Base-by-base conservation (phyloP, 495 filamentous ascomycete species). In the Xylaria intraflava region DNA sequence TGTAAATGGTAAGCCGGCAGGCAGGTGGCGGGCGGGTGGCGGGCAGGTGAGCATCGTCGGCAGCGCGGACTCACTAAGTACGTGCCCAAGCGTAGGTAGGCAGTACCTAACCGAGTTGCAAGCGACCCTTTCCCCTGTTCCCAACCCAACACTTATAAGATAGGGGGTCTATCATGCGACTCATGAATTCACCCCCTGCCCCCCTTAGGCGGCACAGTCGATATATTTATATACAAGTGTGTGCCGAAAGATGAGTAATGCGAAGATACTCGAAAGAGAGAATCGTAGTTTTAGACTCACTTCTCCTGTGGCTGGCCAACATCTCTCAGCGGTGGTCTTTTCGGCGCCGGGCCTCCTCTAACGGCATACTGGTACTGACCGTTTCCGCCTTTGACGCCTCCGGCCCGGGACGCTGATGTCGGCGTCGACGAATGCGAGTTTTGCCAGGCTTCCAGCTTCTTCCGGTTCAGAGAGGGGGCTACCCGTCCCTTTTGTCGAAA, bases 401-500 rank as follows among this genome's bases (percentile, higher is more conserved):
- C 56, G 29, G 43, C 24, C 42, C 38, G 12, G 30, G 35, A 42
- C 10, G 57, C 53, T 24, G 44, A 6, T 14, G 38, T 16, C 16
- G 58, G 46, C 20, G 58, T 56, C 20, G 53, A 29, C 26, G 60
- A 58, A n/a, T 62, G 64, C 27, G 52, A 46, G 20, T 61, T 59
- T 36, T 66, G 64, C 61, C 61, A 66, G 40, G 61, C 56, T 46
- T 66, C 64, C 42, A 64, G 46, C 36, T 64, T 66, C 54, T 66
- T 66, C 41, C 59, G 58, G 30, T 62, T 49, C 16, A 63, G 11
- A 38, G 48, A 23, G 44, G 51, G 39, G 24, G 56, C 45, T 24
- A 56, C 42, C 17, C 50, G 48, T 24, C 64, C 64, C 38, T 60
- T 66, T 40, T 58, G 62, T 59, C 64, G 58, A 41, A 66, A 49